Base-by-base conservation (phyloP, 2,329 filamentous ascomycete genomes). In the Eurotiales sp. region DNA sequence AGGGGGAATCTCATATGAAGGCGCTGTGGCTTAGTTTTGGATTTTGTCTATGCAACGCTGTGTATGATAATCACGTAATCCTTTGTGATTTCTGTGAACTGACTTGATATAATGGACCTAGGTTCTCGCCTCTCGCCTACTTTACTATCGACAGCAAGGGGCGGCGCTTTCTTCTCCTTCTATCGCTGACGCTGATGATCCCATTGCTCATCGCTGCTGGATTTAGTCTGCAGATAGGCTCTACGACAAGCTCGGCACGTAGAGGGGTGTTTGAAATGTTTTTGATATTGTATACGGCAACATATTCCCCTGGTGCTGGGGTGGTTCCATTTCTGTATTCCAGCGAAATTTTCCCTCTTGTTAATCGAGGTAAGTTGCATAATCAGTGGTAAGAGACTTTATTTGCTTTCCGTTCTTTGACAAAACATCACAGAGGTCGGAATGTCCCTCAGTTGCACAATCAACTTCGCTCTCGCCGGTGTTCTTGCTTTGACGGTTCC, bases 91-190 rank as follows among this genome's bases (percentile, higher is more conserved):
- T 19, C 12, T 15, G 3, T 19, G 27, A 34, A 40, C 48, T 10
- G 10, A 27, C n/a, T n/a, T n/a, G 15, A 51, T 19, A 0, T 8
- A 41, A 43, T 30, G 29, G 14, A 52, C 4, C 3, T 34, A 58
- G 55, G 19, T 58, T 52, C 36, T 57, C 56, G 1, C 36, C 52
- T 12, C 27, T 57, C 12, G 56, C 55, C n/a, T 58, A 58, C 41
- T 56, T 54, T 7, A 54, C 44, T 14, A 57, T 57, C 19, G 56
- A 58, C 22, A 58, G 34, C 37, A 54, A 53, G 45, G 56, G 55
- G 14, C 53, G 56, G 10, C 50, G 55, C 12, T 58, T 55, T 30
- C 46, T 57, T 25, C 51, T 58, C 5, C 53, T 58, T 41, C 36
- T 53, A 10, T 58, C 58, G 2, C 44, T 59, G 23, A 27, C 53